phyloP scores from a whole-genome alignment of 768 basidiomycete genomes.

The Leccinum sublutescens region DNA sequence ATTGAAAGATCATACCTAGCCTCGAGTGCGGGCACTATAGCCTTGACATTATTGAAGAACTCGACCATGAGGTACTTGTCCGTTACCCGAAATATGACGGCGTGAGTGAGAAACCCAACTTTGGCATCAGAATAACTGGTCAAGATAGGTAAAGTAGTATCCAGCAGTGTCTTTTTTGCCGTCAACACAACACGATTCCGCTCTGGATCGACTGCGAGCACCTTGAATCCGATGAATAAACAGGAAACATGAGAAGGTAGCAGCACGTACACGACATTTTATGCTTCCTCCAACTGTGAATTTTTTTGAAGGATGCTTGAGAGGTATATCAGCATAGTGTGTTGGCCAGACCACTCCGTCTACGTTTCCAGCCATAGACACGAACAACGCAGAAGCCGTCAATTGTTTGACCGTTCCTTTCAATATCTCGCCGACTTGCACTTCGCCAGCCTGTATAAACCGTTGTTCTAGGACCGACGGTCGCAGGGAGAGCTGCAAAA shows the following conservation, averaged over 20 bases:
- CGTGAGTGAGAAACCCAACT: conserved; percentile 72
- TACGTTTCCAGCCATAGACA: conserved; percentile 81
- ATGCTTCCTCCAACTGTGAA: conserved; percentile 82
- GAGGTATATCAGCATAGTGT: conserved; percentile 92
- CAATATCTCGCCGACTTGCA: conserved; percentile 81
- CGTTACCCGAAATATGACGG: conserved; percentile 78
- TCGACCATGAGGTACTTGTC: conserved; percentile 83
- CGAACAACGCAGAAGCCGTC: conserved; percentile 76
- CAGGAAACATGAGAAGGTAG: neutral
- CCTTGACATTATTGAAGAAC: conserved; percentile 87
- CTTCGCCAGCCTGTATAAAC: conserved; percentile 79
- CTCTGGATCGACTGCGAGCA: conserved; percentile 79
- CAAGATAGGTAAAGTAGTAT: conserved; percentile 73
- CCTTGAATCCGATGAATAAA: conserved; percentile 40
- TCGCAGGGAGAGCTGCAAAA: conserved; percentile 85
- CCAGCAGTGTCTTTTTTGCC: conserved; percentile 86
- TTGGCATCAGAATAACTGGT: conserved; percentile 63
- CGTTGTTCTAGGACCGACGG: conserved; percentile 79
- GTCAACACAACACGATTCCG: conserved; percentile 83
- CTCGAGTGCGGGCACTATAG: conserved; percentile 76
- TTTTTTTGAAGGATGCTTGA: conserved; percentile 89
- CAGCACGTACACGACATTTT: conserved; percentile 73
- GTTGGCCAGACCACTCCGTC: conserved; percentile 93
- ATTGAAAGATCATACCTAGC: conserved; percentile 55
- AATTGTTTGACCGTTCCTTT: conserved; percentile 88